These are phyloP conservation scores for Apophysomyces variabilis DNA, from an alignment of 371 early-diverging fungal genomes.

Conservation along the genomic window DNA sequence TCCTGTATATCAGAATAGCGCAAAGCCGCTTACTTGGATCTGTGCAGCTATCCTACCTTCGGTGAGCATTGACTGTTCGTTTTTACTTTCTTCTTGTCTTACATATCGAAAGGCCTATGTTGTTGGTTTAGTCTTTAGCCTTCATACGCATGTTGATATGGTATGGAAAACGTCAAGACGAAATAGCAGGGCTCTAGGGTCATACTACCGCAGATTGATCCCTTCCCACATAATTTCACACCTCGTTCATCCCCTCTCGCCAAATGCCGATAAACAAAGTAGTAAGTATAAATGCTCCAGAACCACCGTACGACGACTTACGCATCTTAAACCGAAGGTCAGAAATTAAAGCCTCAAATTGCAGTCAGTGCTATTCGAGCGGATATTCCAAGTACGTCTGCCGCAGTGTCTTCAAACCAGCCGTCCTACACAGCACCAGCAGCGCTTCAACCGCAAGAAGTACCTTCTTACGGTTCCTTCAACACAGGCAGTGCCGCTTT, in stretches of 20 bases:
- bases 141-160: conserved; percentile 88
- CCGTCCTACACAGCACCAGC: conserved; percentile 13
- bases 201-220: conserved; percentile 41
- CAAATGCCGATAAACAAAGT: conserved; percentile 7
- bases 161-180: conserved; percentile 74
- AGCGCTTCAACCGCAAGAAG: background rate
- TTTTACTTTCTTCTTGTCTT: background rate
- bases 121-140: conserved; percentile 93
- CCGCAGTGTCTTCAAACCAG: conserved; percentile 1
- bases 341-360: background rate
- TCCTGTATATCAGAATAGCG: conserved; percentile 80
- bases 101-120: conserved; percentile 67
- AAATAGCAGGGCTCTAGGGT: conserved; percentile 18
- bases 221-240: conserved; percentile 52
- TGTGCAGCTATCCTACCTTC: conserved; percentile 87
- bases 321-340: background rate
- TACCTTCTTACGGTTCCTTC: background rate
- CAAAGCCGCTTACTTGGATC: conserved; percentile 86
- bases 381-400: background rate
- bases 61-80: conserved; percentile 30
- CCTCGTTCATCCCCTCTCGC: conserved; percentile 41
- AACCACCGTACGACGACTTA: background rate
- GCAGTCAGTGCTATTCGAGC: background rate
- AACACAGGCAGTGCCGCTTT: background rate
- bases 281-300: background rate